phyloP scores from a whole-genome alignment of 257 asterid genomes.

The Capsicum baccatum region DNA sequence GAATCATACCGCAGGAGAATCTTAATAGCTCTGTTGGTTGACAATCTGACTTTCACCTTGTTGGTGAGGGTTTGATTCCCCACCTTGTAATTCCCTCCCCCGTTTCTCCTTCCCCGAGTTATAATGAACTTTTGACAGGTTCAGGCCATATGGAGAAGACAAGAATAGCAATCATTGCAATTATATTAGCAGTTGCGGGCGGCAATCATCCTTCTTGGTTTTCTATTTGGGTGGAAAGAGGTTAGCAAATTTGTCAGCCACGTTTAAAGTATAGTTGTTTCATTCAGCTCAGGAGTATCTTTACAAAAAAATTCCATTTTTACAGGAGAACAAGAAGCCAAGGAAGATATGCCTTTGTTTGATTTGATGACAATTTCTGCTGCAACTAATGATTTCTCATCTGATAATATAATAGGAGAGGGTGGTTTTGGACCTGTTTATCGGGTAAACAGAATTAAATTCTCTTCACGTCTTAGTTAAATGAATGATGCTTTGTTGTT shows the following conservation, averaged over 20 bases:
- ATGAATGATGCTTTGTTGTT: neutral
- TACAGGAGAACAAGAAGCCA: neutral
- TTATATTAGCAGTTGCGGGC: neutral
- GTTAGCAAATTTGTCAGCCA: neutral
- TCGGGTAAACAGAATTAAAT: constrained; percentile 5
- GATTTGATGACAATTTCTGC: neutral
- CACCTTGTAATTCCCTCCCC: too few species aligned
- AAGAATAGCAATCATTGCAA: neutral
- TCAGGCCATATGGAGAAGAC: neutral
- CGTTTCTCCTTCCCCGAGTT: too few species aligned
- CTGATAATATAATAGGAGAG: constrained; percentile 28
- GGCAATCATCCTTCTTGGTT: neutral
- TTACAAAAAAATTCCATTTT: neutral
- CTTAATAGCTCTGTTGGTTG: too few species aligned
- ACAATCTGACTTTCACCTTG: too few species aligned
- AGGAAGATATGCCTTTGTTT: constrained; percentile 26
- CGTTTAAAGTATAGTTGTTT: neutral
- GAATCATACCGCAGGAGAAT: neutral
- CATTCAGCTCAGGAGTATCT: neutral
- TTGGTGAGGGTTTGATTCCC: too few species aligned
- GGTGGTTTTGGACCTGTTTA: constrained; percentile 38
- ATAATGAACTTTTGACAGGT: neutral
- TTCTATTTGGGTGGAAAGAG: constrained; percentile 21
- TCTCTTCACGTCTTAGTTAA: neutral
- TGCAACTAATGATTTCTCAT: constrained; percentile 34